These are phyloP conservation scores for Hysterangium stoloniferum DNA, from an alignment of 768 basidiomycete species.

Conservation along the genomic window DNA sequence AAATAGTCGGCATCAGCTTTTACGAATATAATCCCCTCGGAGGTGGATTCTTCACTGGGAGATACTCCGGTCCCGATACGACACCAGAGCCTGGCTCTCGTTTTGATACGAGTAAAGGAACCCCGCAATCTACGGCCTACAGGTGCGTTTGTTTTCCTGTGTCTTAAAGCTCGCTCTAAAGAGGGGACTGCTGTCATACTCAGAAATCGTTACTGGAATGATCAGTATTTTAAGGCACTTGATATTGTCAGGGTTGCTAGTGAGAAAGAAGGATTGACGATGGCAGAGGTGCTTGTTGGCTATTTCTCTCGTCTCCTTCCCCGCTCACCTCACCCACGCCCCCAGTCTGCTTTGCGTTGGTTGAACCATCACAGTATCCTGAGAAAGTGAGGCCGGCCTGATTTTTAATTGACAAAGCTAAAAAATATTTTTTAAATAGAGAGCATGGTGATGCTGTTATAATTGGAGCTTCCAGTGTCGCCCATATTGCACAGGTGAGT, in stretches of 20 bases:
- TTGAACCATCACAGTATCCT: conserved; percentile 40
- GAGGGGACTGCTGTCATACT: no score
- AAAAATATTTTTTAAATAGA: conserved; percentile 15
- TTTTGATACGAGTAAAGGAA: conserved; percentile 38
- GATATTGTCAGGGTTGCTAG: conserved; percentile 36
- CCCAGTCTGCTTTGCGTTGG: conserved; percentile 37
- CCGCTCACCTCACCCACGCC: conserved; percentile 9
- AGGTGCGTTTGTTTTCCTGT: not conserved
- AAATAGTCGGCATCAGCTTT: conserved; percentile 29
- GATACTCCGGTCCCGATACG: conserved; percentile 2
- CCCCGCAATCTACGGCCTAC: not conserved
- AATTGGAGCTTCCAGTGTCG: conserved; percentile 53
- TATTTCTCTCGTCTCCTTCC: no score
- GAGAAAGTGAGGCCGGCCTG: conserved; percentile 20
- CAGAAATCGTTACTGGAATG: conserved; percentile 44
- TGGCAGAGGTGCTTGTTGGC: conserved; percentile 19
- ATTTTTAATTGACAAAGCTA: no score
- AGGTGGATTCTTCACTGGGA: conserved; percentile 33
- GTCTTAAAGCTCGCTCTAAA: no score
- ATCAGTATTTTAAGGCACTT: conserved; percentile 43
- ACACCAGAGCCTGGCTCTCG: conserved; percentile 44
- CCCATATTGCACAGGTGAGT: conserved; percentile 45
- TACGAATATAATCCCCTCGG: conserved; percentile 33
- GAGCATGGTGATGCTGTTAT: conserved; percentile 45
- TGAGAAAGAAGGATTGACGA: conserved; percentile 28